Base-by-base conservation (phyloP, 371 early-diverging fungal genomes). In the Mucor plumbeus region DNA sequence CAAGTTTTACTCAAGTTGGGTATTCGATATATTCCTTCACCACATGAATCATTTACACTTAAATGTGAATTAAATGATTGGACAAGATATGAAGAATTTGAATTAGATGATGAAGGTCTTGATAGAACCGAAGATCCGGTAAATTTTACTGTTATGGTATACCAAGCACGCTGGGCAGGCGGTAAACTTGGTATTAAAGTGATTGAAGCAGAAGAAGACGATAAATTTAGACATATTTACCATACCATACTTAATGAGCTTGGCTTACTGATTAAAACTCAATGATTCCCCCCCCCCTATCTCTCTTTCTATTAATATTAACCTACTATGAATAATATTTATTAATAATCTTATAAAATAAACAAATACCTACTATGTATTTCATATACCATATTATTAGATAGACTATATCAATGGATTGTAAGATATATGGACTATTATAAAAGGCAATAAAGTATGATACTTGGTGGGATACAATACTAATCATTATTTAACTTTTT, bases 121-220 rank as follows among this genome's bases (percentile, higher is more conserved):
- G 55, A 55, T 11, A 26, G 50, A 50, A 50, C 50, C 5, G 26
- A 21, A 3, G 50, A 50, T 3, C 19, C 50, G 8, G 50, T 71
- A 0, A 17, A 34, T 14, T 73, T 73, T 43, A 69, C 63, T 7
- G 5, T 73, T 6, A 75, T 71, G 67, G 59, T 71, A 0, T 72
- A 75, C 39, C 75, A 75, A 56, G 75, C 72, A 48, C 40, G 75
- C 31, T 75, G 75, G 75, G 75, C 75, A 5, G 69, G 69, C 21
- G 75, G 75, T 11, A 48, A 72, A 50, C 33, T 75, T 4, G 75
- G 72, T 7, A 48, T 71, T 10, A 75, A 75, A 35, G 43, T 75
- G 3, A n/a, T 66, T 1, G 75, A 75, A 40, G 70, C 65, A 8
- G 50, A 50, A 10, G 66, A 72, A 38, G 63, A 60, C 11, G 48